A percentile compares a stretch with the other conserved stretches of the same genome.
phyloP scores from a whole-genome alignment of 164 flowering plant species.

The Sedum album region DNA sequence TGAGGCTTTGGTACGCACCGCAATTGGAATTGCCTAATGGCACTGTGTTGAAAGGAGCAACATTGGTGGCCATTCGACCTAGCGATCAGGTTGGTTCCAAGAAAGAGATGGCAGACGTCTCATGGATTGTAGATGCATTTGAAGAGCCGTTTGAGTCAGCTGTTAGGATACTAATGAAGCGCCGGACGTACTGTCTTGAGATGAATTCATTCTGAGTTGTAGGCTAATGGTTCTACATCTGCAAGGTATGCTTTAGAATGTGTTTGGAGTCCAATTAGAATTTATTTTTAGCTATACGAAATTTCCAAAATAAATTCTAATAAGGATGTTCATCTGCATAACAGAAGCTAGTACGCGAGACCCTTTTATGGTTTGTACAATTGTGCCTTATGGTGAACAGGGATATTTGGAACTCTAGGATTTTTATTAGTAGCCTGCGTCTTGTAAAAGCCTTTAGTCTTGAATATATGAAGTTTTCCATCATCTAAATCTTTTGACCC shows the following conservation, averaged over 20 bases:
- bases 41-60: slow-evolving; percentile 67
- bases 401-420: neutral
- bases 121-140: slow-evolving; percentile 66
- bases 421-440: neutral
- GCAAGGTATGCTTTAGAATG: too few relatives aligned
- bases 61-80: slow-evolving; percentile 81
- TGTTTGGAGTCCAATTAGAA: neutral
- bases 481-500: neutral
- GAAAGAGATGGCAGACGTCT: slow-evolving; percentile 52
- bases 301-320: neutral
- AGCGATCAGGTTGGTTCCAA: slow-evolving; percentile 49
- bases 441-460: neutral
- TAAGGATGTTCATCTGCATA: neutral
- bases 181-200: slow-evolving; percentile 80
- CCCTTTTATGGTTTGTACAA: neutral
- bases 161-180: slow-evolving; percentile 60
- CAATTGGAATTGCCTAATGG: slow-evolving; percentile 70
- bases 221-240: neutral
- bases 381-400: too few relatives aligned
- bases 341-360: neutral
- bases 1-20: slow-evolving; percentile 89
- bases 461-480: neutral
- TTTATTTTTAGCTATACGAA: neutral
- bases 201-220: slow-evolving; percentile 71
- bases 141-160: slow-evolving; percentile 76